Base-by-base conservation (phyloP, 2,329 filamentous ascomycete species). In the Ceratocystis papillata region DNA sequence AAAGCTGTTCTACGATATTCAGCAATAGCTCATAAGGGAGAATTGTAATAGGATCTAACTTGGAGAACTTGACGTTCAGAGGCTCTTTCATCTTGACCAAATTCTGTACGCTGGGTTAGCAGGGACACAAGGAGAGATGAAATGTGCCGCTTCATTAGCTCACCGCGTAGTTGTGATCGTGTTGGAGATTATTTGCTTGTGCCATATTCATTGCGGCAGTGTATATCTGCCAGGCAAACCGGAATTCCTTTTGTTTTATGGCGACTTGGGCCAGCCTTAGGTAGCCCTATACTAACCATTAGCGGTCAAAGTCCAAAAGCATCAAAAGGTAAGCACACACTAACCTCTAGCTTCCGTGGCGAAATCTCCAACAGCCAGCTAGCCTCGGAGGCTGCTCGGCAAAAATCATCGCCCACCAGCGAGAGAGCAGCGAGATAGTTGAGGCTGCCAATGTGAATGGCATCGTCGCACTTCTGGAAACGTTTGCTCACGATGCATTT, bases 291-390 rank as follows among this genome's bases (percentile, higher is more conserved):
- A 10, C 1, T 20, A 37, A 4, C 3, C 10, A 37, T 17, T 59
- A 17, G 30, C 20, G 17, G 20, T 15, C 60, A 44, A 22, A 22
- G 15, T 15, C 20, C 10, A 3, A 44, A 22, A 28, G 17, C 45
- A 50, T 20, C 17, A 41, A 30, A 20, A 33, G 41, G 12, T 6
- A 41, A 1, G 41, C 2, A 63, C 45, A 5, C 7, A 48, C 73
- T 46, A 70, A 78, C 77, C 69, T 79, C 76, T 17, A 77, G 73
- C 1, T 75, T 70, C 45, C 73, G 71, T 25, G 77, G 77, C 5
- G 77, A 75, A 53, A 79, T 72, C 65, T 78, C 76, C 20, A 79
- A 68, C 25, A 79, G 74, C 76, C 77, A 78, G 69, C 76, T 75
- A 7, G 77, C 77, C 65, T 78, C 77, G 44, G 69, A 72, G 67